Evolutionary conservation across 495 filamentous ascomycete genomes (phyloP), one percentile per base, ranked within the genome.

Genomic region (Melanomma pulvis-pyrius): DNA sequence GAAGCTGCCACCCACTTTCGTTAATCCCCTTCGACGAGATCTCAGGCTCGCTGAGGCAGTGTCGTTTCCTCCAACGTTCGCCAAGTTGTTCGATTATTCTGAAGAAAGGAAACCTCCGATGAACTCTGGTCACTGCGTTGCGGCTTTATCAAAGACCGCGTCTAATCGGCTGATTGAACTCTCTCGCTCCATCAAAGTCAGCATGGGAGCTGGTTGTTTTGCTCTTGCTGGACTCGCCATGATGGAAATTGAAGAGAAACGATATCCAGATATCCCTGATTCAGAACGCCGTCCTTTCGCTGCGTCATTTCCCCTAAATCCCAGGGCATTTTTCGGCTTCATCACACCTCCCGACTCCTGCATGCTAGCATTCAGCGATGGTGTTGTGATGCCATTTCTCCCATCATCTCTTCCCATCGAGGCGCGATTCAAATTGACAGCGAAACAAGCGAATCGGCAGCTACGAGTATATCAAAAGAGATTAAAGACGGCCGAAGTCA

Each of bases 291-390:
- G 28, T 19, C 71, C 74, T 5, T 76, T 78, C 70, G 61, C 73
- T 47, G 71, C 65, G 9, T 74, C 74, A 8, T 79, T 79, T 50
- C 76, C 76, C 1, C 68, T 79, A 13, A 79, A 77, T 46, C 76
- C 76, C 13, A 61, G 75, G 19, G 50, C 74, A 11, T 77, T 77
- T 67, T 74, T 79, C 58, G 56, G 61, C 54, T 63, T 70, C 41
- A 47, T 68, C 8, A 50, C 53, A 22, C 69, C 72, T 7, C 63
- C 73, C 2, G 74, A 79, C 25, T 74, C 71, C 32, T 71, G 74
- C 53, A 77, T 77, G 74, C 68, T 79, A 9, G 70, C 73, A 2
- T 79, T 79, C 68, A 63, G 65, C 63, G 74, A 74, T 19, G 74
- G 75, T 5, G 67, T 79, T 26, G 56, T 68, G 8, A 62, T 79